Conservation (phyloP, 2,329 filamentous ascomycete genomes). For the Sclerotinia nivalis region DNA sequence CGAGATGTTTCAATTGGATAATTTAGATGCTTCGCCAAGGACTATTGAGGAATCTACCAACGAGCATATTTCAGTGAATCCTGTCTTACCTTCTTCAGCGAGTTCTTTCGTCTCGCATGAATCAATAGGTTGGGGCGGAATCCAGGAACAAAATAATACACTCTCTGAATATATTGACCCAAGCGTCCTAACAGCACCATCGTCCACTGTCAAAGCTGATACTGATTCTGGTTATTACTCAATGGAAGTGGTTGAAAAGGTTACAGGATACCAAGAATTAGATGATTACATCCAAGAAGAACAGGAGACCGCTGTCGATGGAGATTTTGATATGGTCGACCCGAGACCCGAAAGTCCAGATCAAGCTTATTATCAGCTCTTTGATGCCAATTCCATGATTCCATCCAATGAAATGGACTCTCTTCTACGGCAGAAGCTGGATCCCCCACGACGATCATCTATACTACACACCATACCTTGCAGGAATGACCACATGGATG, state of each 20-base stretch:
- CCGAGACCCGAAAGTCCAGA: conserved; percentile 15
- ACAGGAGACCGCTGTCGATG: neutral
- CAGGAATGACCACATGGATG: conserved; percentile 17
- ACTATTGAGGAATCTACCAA: neutral
- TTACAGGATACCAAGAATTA: neutral
- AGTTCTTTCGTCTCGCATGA: neutral
- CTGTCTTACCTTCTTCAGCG: neutral
- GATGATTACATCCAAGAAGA: conserved; percentile 5
- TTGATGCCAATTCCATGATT: conserved; percentile 21
- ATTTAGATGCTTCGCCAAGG: neutral
- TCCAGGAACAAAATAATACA: neutral
- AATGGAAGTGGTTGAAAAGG: conserved; percentile 8
- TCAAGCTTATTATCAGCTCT: conserved; percentile 20
- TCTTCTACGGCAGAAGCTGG: conserved; percentile 2
- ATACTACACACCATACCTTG: conserved; percentile 19
- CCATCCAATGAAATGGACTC: conserved; percentile 10
- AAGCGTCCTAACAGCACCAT: neutral
- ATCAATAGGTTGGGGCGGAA: neutral
- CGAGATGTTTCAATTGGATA: neutral
- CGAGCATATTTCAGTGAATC: neutral
- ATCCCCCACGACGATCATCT: conserved; percentile 8
- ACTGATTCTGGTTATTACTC: conserved; percentile 18
- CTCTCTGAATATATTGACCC: conserved; percentile 2
- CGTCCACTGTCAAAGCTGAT: conserved; percentile 9
- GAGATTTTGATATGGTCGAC: neutral